Evolutionary conservation across 2,329 filamentous ascomycete genomes (phyloP), one percentile per base, ranked within the genome.

Genomic region (Colletotrichum euphorbiae): DNA sequence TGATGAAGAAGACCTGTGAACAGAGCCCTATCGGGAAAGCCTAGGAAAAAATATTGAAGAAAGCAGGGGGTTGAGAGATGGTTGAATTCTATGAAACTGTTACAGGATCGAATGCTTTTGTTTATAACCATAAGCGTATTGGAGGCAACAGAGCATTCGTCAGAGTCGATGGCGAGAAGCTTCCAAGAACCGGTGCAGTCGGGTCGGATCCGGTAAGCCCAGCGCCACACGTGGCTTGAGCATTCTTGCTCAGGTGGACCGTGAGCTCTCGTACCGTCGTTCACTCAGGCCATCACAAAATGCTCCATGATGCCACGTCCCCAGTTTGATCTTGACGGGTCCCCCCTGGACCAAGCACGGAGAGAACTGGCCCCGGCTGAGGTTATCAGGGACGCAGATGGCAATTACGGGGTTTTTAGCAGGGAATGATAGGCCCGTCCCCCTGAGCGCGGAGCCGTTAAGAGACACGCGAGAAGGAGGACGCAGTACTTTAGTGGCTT

Each of bases 71-170:
- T 5, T 54, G 13, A 38, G 8, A 13, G 36, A 15, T 15, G 8
- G 3, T 11, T 1, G 13, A 38, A 38, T 3, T 38, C 5, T 38
- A 38, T 38, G 33, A 4, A 38, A 38, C 12, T 2, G 36, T 15
- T 12, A 4, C 13, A 38, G 7, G 28, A 8, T 8, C 7, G 28
- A 28, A 28, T 28, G 28, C 6, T 28, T 28, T 28, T 28, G 28
- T 28, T 28, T 8, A 28, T 28, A 7, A 28, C 28, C 28, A 28
- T 28, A 8, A 7, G 3, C 28, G 28, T 28, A 42, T 36, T 8
- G 40, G 55, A 69, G 66, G 66, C 66, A 69, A 48, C 66, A 69
- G 17, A 50, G 40, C 40, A 42, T 63, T 66, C 62, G 66, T 66
- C 52, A 65, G 42, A 48, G 66, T 55, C n/a, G 33, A 21, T 40